phyloP scores from a whole-genome alignment of 768 basidiomycete species.

The Auricularia auricula-judae region DNA sequence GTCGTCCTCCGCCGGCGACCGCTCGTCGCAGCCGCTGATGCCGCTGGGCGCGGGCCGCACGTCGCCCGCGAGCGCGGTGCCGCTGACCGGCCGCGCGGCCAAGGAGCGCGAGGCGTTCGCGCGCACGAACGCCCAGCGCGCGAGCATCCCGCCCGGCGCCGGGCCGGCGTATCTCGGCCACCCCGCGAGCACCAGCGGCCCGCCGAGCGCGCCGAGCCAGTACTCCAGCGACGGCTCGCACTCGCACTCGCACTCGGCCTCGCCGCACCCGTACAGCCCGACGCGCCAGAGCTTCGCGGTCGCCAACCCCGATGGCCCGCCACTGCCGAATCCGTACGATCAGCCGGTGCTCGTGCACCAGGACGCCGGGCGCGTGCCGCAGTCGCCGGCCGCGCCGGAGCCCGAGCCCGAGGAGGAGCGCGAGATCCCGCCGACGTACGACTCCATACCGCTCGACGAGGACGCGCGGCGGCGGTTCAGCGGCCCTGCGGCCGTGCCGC shows the following conservation, averaged over 20 bases:
- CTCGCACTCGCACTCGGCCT: background rate
- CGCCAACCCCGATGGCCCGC: background rate
- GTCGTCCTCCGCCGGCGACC: background rate
- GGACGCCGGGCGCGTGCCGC: constrained; percentile 7
- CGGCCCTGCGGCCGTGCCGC: background rate
- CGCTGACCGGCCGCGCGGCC: background rate
- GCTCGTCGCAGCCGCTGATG: background rate
- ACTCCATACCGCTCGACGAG: constrained; percentile 6
- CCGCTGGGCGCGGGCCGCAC: background rate
- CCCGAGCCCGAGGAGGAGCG: constrained; percentile 3
- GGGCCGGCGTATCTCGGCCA: background rate
- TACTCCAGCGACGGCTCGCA: background rate
- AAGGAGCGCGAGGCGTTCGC: constrained; percentile 1
- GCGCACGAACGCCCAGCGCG: background rate
- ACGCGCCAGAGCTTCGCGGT: background rate
- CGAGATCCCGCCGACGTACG: constrained; percentile 10
- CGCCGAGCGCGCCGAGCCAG: background rate
- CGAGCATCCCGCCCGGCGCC: background rate
- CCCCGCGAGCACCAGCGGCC: background rate
- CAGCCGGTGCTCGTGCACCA: constrained; percentile 8
- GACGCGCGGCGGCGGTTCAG: constrained; percentile 1
- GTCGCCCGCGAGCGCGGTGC: background rate
- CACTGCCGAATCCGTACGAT: background rate
- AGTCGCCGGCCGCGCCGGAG: background rate
- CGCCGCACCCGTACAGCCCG: background rate